Evolutionary conservation across 305 asterid genomes (phyloP).

Genomic region (Caryopteris hybrid): DNA sequence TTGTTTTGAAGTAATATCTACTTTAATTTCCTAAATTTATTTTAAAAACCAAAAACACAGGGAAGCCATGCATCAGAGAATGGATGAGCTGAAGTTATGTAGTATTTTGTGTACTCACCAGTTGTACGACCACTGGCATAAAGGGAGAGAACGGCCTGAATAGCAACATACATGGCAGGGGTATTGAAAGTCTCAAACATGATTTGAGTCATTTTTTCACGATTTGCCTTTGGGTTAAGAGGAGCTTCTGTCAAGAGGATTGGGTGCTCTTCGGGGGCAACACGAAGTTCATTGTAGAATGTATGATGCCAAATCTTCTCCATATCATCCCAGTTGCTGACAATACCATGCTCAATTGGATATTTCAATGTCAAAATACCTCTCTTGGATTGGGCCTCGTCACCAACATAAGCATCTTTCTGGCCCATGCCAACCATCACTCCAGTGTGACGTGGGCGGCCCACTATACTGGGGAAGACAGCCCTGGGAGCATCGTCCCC

Average conservation of each 20-base stretch:
- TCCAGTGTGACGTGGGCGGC: slow-evolving; percentile 86
- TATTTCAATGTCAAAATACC: slow-evolving; percentile 71
- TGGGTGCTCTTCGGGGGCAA: slow-evolving; percentile 79
- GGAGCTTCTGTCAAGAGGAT: slow-evolving; percentile 70
- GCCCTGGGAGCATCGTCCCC: slow-evolving; percentile 96
- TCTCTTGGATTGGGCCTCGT: slow-evolving; percentile 82
- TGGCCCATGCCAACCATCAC: slow-evolving; percentile 95
- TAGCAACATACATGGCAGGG: slow-evolving; percentile 87
- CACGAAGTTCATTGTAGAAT: slow-evolving; percentile 73
- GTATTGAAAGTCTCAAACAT: slow-evolving; percentile 85
- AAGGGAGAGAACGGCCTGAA: slow-evolving; percentile 83
- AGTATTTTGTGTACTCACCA: slow-evolving; percentile 42
- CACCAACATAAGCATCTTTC: slow-evolving; percentile 78
- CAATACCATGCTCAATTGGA: slow-evolving; percentile 83
- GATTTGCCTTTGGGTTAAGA: slow-evolving; percentile 73
- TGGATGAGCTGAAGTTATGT: background rate
- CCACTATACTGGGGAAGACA: slow-evolving; percentile 83
- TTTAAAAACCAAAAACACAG: background rate
- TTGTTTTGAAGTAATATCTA: too few relatives aligned
- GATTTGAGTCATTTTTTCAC: slow-evolving; percentile 83
- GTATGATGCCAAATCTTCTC: slow-evolving; percentile 90
- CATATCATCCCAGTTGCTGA: slow-evolving; percentile 93
- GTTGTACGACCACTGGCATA: slow-evolving; percentile 93
- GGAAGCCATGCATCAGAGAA: background rate
- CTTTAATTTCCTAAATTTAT: too few relatives aligned